Percentiles rank a stretch among this genome's conserved stretches.
Evolutionary conservation across 768 basidiomycete genomes (phyloP).

Genomic region (Mycena epipterygia): DNA sequence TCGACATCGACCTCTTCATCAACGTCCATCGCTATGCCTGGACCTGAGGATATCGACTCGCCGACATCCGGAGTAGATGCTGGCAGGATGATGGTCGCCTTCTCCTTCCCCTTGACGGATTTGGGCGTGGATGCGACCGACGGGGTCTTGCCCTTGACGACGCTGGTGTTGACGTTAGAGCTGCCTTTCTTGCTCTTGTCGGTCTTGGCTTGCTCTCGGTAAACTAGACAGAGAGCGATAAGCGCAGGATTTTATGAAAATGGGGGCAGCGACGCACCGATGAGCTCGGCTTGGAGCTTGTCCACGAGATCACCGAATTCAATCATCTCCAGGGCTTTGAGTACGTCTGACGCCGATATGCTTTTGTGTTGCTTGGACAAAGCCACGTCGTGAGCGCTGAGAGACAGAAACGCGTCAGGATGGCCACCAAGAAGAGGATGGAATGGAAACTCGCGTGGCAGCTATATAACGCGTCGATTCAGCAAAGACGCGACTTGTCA

Average conservation of each 20-base stretch:
- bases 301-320: conserved; percentile 82
- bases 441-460: conserved; percentile 58
- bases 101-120: conserved; percentile 54
- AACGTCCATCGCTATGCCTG: conserved; percentile 50
- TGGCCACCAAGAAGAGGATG: neutral
- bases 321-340: conserved; percentile 86
- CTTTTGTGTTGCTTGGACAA: conserved; percentile 88
- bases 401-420: conserved; percentile 32
- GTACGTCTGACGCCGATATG: conserved; percentile 90
- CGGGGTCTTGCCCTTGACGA: conserved; percentile 41
- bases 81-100: conserved; percentile 42
- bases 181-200: conserved; percentile 66
- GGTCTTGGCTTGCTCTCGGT: conserved; percentile 72
- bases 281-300: conserved; percentile 73
- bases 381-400: conserved; percentile 91
- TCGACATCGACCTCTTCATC: conserved; percentile 46
- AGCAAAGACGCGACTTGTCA: conserved; percentile 16
- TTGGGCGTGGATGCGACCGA: conserved; percentile 37
- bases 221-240: conserved; percentile 57
- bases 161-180: conserved; percentile 37
- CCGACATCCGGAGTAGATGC: conserved; percentile 44
- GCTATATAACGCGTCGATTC: conserved; percentile 48
- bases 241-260: neutral
- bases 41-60: conserved; percentile 46
- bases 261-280: conserved; percentile 58